Percentiles rank a stretch among this genome's conserved stretches.
Evolutionary conservation across 345 rosid species (phyloP).

Genomic region (Aquilaria sinensis): DNA sequence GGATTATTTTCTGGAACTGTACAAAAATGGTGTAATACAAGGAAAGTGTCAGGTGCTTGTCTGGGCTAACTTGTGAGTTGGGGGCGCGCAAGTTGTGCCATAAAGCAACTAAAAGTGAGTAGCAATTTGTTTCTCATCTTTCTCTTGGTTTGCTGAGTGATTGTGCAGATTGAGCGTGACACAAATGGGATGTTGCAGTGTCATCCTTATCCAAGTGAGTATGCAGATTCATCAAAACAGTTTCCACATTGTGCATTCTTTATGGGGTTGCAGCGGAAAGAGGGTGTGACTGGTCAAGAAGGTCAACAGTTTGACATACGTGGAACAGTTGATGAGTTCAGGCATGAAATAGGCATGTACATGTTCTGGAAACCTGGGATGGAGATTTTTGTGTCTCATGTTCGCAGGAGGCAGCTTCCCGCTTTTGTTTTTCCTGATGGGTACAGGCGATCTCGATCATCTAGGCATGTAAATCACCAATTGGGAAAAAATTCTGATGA

Average conservation of each 20-base stretch:
- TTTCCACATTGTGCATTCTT: conserved; percentile 62
- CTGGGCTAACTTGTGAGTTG: no score
- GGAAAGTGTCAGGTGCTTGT: no score
- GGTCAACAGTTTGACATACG: conserved; percentile 78
- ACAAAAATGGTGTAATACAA: no score
- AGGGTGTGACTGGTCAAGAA: conserved; percentile 53
- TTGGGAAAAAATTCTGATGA: conserved; percentile 41
- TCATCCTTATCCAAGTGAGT: conserved; percentile 68
- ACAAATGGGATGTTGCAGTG: conserved; percentile 72
- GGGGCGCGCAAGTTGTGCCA: no score
- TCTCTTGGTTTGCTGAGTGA: conserved; percentile 7
- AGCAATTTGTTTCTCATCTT: background rate
- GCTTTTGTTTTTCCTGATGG: conserved; percentile 65
- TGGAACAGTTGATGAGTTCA: conserved; percentile 57
- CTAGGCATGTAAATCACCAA: conserved; percentile 43
- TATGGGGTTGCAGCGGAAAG: conserved; percentile 73
- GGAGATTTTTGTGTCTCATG: conserved; percentile 68
- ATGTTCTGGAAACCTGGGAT: conserved; percentile 72
- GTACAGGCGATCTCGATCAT: conserved; percentile 36
- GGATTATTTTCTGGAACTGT: no score
- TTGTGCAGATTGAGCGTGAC: conserved; percentile 67
- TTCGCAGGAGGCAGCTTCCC: conserved; percentile 65
- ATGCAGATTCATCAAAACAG: conserved; percentile 43
- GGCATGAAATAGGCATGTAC: conserved; percentile 49
- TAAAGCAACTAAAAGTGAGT: no score